Conservation (phyloP, 225 moss, liverwort and hornwort genomes). For the Sphagnum tenellum region DNA sequence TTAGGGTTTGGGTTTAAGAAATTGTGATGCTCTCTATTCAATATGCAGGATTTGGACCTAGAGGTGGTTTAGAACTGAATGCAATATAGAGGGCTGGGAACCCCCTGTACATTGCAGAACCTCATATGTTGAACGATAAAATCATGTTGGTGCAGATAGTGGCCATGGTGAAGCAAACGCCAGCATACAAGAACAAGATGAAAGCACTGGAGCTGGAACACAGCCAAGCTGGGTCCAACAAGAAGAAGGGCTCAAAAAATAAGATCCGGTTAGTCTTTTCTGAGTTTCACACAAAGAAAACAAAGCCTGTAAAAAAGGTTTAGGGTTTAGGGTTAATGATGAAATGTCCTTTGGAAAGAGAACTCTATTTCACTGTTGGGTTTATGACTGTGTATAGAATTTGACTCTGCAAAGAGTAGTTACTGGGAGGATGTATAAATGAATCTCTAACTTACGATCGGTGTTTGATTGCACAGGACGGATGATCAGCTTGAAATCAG, state of each 20-base stretch:
- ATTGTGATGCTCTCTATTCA: too few relatives aligned
- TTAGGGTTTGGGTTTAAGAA: too few relatives aligned
- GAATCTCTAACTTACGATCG: conserved; percentile 2
- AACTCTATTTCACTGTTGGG: too few relatives aligned
- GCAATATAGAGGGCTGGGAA: too few relatives aligned
- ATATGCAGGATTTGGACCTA: too few relatives aligned
- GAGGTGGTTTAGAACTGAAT: too few relatives aligned
- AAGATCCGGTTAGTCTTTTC: conserved; percentile 29
- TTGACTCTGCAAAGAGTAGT: not conserved
- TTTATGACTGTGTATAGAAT: too few relatives aligned
- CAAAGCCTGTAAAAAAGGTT: too few relatives aligned
- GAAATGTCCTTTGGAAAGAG: too few relatives aligned
- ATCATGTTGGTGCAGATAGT: conserved; percentile 53
- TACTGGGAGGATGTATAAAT: not conserved
- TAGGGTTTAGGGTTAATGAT: too few relatives aligned
- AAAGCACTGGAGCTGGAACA: conserved; percentile 92
- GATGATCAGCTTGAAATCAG: conserved; percentile 58
- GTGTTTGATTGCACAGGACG: conserved; percentile 35
- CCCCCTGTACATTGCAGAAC: not conserved
- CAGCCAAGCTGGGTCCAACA: conserved; percentile 56
- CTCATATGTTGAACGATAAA: not conserved
- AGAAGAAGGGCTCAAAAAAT: conserved; percentile 67
- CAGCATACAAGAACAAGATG: conserved; percentile 92
- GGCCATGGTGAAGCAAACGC: conserved; percentile 95
- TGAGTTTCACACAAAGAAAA: conserved; percentile 1